Conservation (phyloP, 2,329 filamentous ascomycete genomes). For the Gyromitra esculenta region DNA sequence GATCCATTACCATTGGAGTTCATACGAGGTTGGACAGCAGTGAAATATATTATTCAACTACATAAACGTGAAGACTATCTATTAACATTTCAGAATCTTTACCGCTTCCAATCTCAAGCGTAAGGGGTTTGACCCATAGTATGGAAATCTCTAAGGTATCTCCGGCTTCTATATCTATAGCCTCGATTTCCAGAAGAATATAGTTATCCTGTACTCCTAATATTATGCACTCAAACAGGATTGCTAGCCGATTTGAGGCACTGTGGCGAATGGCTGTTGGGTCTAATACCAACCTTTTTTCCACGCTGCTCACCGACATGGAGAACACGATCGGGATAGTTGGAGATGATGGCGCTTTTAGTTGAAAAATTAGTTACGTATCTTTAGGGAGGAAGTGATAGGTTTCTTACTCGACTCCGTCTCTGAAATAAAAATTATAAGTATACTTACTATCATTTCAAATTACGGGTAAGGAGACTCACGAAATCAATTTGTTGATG, state of each 20-base stretch:
- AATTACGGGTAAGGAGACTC: constrained; percentile 9
- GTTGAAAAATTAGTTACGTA: constrained; percentile 7
- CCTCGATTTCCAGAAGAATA: background rate
- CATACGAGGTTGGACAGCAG: background rate
- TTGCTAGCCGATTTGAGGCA: constrained; percentile 36
- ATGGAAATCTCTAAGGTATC: background rate
- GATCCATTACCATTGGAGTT: too few species aligned
- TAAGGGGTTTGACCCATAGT: background rate
- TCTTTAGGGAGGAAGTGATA: background rate
- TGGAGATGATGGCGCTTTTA: constrained; percentile 54
- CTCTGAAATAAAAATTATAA: constrained; percentile 32
- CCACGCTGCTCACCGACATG: constrained; percentile 38
- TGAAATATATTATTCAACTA: background rate
- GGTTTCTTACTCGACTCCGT: constrained; percentile 52
- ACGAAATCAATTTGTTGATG: constrained; percentile 55
- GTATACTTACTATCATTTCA: background rate
- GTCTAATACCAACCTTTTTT: constrained; percentile 20
- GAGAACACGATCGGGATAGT: constrained; percentile 56
- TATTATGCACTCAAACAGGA: background rate
- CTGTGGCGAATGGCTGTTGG: constrained; percentile 15
- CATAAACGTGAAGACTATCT: background rate
- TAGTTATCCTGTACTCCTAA: background rate
- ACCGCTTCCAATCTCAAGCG: background rate
- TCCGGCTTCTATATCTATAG: background rate
- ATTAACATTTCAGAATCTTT: background rate